phyloP scores from a whole-genome alignment of 257 asterid species.

The Osmanthus fragrans region DNA sequence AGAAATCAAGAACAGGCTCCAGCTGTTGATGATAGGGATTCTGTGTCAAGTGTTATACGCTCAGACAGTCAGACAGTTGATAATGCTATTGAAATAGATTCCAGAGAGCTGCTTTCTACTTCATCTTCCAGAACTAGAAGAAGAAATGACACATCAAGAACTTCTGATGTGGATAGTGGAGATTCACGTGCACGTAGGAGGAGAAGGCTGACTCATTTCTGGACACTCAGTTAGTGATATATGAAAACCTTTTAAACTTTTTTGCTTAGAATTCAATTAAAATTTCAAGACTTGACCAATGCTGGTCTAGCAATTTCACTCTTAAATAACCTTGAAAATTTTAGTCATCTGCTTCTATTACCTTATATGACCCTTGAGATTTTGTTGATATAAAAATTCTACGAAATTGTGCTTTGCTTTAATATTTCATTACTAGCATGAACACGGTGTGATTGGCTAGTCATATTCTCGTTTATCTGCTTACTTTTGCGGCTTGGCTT shows the following conservation, averaged over 20 bases:
- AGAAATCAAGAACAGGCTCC: slow-evolving; percentile 49
- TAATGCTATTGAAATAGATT: slow-evolving; percentile 80
- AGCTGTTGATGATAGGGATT: slow-evolving; percentile 79
- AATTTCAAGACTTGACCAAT: slow-evolving; percentile 24
- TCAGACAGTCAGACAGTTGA: slow-evolving; percentile 93
- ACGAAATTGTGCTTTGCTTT: background rate
- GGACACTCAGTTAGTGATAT: slow-evolving; percentile 13
- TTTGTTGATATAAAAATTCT: background rate
- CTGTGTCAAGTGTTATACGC: slow-evolving; percentile 85
- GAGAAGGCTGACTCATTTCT: slow-evolving; percentile 63
- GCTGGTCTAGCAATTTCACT: slow-evolving; percentile 18
- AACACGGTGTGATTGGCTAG: background rate
- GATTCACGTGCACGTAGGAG: slow-evolving; percentile 90
- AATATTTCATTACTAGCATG: no score
- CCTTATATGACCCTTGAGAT: no score
- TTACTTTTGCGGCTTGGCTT: background rate
- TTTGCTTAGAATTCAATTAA: slow-evolving; percentile 16
- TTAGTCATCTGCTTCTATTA: background rate
- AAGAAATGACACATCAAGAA: slow-evolving; percentile 64
- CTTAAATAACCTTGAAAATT: slow-evolving; percentile 2
- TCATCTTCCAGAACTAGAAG: slow-evolving; percentile 88
- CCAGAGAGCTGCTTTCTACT: slow-evolving; percentile 72
- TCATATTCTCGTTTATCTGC: background rate
- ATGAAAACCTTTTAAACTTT: slow-evolving; percentile 32
- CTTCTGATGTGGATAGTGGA: slow-evolving; percentile 86